Conservation (phyloP, 2,329 filamentous ascomycete genomes). For the Trichoderma hamatum region DNA sequence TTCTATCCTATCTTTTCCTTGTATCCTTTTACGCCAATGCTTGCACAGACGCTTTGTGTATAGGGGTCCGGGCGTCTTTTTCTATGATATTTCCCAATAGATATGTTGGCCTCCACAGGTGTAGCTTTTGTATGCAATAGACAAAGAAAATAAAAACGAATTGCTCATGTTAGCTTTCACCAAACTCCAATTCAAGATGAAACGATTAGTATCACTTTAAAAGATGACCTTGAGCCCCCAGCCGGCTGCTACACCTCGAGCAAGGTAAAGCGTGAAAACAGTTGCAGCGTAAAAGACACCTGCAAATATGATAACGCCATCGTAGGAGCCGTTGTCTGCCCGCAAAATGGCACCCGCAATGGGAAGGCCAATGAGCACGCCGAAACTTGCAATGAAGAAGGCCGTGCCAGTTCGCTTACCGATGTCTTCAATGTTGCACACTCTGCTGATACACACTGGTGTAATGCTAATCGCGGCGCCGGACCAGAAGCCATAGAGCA, state of each 20-base stretch:
- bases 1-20: neutral
- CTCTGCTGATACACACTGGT: slow-evolving; percentile 71
- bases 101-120: neutral
- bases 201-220: neutral
- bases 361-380: slow-evolving; percentile 57
- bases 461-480: slow-evolving; percentile 71
- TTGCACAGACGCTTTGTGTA: neutral
- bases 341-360: slow-evolving; percentile 59
- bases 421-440: slow-evolving; percentile 70
- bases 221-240: slow-evolving; percentile 28
- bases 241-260: slow-evolving; percentile 32
- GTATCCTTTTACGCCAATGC: neutral
- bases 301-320: slow-evolving; percentile 58
- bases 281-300: slow-evolving; percentile 35
- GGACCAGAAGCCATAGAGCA: slow-evolving; percentile 71
- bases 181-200: neutral
- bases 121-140: neutral
- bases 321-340: slow-evolving; percentile 48
- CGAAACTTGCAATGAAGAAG: slow-evolving; percentile 69
- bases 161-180: neutral
- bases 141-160: neutral
- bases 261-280: slow-evolving; percentile 36
- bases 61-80: neutral
- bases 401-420: slow-evolving; percentile 71
- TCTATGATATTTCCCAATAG: neutral